Percentiles rank a stretch among this genome's conserved stretches.
phyloP scores from a whole-genome alignment of 139 green algal species.

The Chlorella sp. region DNA sequence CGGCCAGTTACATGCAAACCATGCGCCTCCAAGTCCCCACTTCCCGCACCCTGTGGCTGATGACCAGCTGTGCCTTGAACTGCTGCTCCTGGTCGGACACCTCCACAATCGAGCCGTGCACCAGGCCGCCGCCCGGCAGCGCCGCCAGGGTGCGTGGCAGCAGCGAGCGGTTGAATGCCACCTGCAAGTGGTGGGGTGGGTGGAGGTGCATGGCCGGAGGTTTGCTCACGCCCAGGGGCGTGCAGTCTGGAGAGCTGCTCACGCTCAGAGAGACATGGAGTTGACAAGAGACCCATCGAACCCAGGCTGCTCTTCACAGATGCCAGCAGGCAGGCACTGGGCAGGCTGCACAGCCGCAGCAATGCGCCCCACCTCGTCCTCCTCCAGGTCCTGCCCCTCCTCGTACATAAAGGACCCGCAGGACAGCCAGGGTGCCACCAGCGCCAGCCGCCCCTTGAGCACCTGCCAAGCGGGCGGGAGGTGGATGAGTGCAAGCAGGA shows the following conservation, averaged over 20 bases:
- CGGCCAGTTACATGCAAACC: too few relatives aligned
- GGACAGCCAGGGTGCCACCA: constrained; percentile 61
- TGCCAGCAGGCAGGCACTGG: not conserved
- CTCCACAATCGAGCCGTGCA: constrained; percentile 60
- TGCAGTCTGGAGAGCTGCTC: too few relatives aligned
- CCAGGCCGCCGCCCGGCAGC: constrained; percentile 78
- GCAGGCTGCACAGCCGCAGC: not conserved
- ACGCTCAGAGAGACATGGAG: too few relatives aligned
- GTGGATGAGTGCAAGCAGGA: not conserved
- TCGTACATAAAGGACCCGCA: constrained; percentile 81
- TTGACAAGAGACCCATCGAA: too few relatives aligned
- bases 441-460: constrained; percentile 70
- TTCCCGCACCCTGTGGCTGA: not conserved
- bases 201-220: too few relatives aligned
- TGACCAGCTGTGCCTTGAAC: constrained; percentile 69
- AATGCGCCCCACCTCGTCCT: constrained; percentile 89
- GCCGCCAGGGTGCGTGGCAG: constrained; percentile 53
- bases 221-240: too few relatives aligned
- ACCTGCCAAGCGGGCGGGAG: constrained; percentile 44
- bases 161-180: constrained; percentile 41
- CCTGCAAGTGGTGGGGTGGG: not conserved
- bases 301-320: too few relatives aligned
- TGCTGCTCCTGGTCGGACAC: constrained; percentile 83
- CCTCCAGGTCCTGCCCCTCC: constrained; percentile 85
- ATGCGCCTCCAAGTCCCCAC: not conserved